Evolutionary conservation across 495 filamentous ascomycete species (phyloP).

Genomic region (Aspergillus steynii): DNA sequence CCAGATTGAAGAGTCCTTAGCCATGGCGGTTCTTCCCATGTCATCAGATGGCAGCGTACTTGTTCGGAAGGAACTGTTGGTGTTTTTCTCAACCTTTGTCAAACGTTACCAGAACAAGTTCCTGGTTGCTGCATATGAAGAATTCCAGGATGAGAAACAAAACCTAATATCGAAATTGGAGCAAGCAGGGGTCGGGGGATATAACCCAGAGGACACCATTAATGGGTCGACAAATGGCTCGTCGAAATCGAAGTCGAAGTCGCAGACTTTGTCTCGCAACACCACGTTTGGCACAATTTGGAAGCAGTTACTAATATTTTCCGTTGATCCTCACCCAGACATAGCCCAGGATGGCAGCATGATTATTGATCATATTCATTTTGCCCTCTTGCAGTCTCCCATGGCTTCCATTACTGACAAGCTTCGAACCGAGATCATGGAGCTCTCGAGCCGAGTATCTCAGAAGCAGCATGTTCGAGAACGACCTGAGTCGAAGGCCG

Average conservation of each 20-base stretch:
- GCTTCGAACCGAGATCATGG: constrained; percentile 75
- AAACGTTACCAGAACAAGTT: constrained; percentile 91
- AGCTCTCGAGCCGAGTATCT: constrained; percentile 53
- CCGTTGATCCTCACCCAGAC: constrained; percentile 92
- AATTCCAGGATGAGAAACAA: constrained; percentile 81
- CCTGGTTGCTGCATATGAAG: constrained; percentile 87
- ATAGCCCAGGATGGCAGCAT: constrained; percentile 79
- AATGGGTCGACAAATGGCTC: constrained; percentile 13
- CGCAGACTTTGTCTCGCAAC: constrained; percentile 65
- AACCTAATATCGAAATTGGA: constrained; percentile 52
- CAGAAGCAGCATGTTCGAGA: constrained; percentile 46
- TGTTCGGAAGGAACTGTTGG: constrained; percentile 86
- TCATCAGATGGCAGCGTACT: constrained; percentile 87
- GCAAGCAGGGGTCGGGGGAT: constrained; percentile 24
- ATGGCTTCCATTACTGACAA: constrained; percentile 67
- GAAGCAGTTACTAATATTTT: constrained; percentile 88
- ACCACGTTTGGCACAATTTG: constrained; percentile 90
- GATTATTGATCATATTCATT: constrained; percentile 82
- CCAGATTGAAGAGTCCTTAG: constrained; percentile 83
- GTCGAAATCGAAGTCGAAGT: constrained; percentile 21
- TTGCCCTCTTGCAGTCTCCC: constrained; percentile 71
- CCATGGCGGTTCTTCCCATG: constrained; percentile 82
- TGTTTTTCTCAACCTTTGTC: constrained; percentile 92
- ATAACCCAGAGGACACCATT: constrained; percentile 15
- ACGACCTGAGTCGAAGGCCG: constrained; percentile 38